phyloP scores from a whole-genome alignment of 306 rosid species.

The Echinosophora koreensis region DNA sequence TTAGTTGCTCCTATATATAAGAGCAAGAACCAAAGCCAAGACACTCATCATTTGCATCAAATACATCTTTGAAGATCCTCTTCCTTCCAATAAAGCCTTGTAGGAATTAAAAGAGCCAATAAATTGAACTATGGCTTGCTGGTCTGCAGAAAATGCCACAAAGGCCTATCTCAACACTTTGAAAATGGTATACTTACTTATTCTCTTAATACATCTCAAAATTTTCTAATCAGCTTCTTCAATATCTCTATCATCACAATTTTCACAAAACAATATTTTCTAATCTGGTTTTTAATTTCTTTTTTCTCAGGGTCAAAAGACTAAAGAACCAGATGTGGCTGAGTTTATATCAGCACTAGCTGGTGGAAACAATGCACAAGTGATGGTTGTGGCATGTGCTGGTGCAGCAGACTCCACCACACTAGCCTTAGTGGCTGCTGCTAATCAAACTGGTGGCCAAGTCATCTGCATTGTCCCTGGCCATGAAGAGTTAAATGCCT shows the following conservation, averaged over 20 bases:
- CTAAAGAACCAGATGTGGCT: slow-evolving; percentile 73
- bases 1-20: slow-evolving; percentile 46
- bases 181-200: slow-evolving; percentile 79
- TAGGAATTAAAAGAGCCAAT: slow-evolving; percentile 4
- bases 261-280: neutral
- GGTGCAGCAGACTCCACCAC: slow-evolving; percentile 61
- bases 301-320: slow-evolving; percentile 57
- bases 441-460: slow-evolving; percentile 71
- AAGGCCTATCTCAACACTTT: slow-evolving; percentile 89
- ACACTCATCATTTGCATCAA: slow-evolving; percentile 51
- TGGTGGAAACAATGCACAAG: slow-evolving; percentile 79
- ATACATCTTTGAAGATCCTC: slow-evolving; percentile 33
- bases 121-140: slow-evolving; percentile 64
- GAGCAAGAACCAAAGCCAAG: slow-evolving; percentile 38
- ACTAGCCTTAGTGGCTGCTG: slow-evolving; percentile 72
- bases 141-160: slow-evolving; percentile 99
- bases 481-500: slow-evolving; percentile 52
- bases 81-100: slow-evolving; percentile 26
- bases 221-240: neutral
- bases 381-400: slow-evolving; percentile 74
- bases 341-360: slow-evolving; percentile 91
- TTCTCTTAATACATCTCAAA: slow-evolving; percentile 9
- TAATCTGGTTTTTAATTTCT: neutral
- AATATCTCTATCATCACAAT: neutral
- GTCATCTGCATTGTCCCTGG: slow-evolving; percentile 65